Base-by-base conservation (phyloP, 441 rosid species). In the Erysimum pusillum region DNA sequence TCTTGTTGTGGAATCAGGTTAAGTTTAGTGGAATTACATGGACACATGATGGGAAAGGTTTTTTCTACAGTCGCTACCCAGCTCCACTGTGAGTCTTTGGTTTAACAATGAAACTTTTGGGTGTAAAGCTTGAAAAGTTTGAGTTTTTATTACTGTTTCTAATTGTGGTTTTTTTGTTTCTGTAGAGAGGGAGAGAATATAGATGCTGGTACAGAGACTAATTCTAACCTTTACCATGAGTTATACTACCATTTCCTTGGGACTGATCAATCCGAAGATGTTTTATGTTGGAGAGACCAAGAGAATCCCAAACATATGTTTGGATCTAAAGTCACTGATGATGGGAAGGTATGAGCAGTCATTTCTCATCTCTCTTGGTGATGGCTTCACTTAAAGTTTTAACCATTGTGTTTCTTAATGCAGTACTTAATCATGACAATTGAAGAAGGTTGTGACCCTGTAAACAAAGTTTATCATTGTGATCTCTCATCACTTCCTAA, bases 161-260 rank as follows among this genome's bases (percentile, higher is more conserved):
- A 34, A 61, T 70, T 20, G 9, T 62, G 61, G 10, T 60, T 73
- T 71, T 60, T 73, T 71, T 62, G 51, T 62, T 14, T 42, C 12
- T 83, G 79, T 75, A 96, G 99, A 76, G 92, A 90, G 67, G 97
- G 92, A 78, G 95, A 87, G 72, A 67, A 77, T 13, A 45, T 91
- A 22, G 99, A 96, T 84, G 98, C 99, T 62, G 99, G 98, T n/a
- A 96, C 93, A 7, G 98, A 93, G 90, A 96, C 97, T 11, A 84
- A 86, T 73, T 58, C 95, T 8, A 96, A 87, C 76, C 97, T 91
- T 62, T 76, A 87, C 78, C 93, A 93, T 1, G 90, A 91, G 83
- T 36, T 91, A 17, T 92, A 84, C 82, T 91, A 93, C 81, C 99
- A 96, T 85, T 80, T 88, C 48, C 58, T 96, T 49, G 98, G 99